A percentile compares a stretch with the other conserved stretches of the same genome.
phyloP scores from a whole-genome alignment of 768 basidiomycete genomes.

The Tulasnella calospora region DNA sequence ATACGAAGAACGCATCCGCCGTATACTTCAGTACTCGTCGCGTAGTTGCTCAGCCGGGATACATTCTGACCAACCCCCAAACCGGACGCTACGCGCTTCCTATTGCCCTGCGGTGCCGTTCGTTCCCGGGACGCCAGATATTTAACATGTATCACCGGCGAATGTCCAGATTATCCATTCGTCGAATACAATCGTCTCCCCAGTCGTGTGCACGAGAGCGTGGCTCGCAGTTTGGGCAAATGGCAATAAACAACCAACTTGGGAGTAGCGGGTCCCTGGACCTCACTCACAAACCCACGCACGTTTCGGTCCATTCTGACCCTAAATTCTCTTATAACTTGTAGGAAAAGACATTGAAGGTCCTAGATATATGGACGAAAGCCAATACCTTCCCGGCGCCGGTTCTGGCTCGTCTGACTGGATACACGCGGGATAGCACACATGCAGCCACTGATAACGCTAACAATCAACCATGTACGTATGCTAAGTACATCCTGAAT shows the following conservation, averaged over 20 bases:
- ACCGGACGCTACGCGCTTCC: neutral
- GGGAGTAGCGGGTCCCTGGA: constrained; percentile 12
- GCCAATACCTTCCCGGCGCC: constrained; percentile 78
- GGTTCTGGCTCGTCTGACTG: constrained; percentile 66
- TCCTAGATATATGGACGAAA: constrained; percentile 97
- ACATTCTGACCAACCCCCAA: neutral
- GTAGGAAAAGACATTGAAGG: constrained; percentile 95
- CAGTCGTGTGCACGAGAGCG: constrained; percentile 1
- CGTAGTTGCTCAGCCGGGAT: neutral
- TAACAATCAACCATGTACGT: constrained; percentile 29
- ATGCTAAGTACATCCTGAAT: constrained; percentile 21
- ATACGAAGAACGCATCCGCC: neutral
- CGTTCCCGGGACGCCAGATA: neutral
- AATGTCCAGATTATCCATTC: constrained; percentile 5
- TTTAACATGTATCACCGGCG: constrained; percentile 10
- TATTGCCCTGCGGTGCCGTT: neutral
- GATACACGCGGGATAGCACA: constrained; percentile 54
- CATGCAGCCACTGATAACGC: constrained; percentile 41
- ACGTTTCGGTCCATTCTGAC: constrained; percentile 4
- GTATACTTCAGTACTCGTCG: neutral
- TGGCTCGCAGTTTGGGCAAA: constrained; percentile 7
- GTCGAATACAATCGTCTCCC: neutral
- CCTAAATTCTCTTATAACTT: neutral
- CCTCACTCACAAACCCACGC: neutral
- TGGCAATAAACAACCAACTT: constrained; percentile 11